Percentiles rank a stretch among this genome's conserved stretches.
These are phyloP conservation scores for Coleophoma eucalyptorum DNA, from an alignment of 2,329 filamentous ascomycete species.

Conservation along the genomic window DNA sequence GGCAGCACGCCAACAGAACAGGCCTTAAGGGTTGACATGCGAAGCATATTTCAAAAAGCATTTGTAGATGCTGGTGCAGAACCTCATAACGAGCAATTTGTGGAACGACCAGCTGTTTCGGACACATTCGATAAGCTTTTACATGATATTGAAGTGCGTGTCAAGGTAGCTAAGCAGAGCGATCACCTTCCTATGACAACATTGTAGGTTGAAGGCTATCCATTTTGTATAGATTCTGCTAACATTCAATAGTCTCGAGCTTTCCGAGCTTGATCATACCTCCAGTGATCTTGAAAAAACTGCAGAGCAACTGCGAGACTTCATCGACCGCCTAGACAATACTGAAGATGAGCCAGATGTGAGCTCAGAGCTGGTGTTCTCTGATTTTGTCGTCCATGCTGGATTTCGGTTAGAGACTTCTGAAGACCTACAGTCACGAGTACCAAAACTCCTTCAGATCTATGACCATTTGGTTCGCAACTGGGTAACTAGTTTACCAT, in stretches of 20 bases:
- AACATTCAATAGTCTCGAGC: conserved; percentile 13
- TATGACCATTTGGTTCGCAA: conserved; percentile 24
- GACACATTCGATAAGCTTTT: conserved; percentile 10
- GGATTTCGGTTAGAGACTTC: conserved; percentile 5
- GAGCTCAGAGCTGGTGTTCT: conserved; percentile 12
- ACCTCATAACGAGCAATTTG: neutral
- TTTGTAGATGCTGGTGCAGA: neutral
- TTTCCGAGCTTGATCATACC: conserved; percentile 12
- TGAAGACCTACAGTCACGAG: neutral
- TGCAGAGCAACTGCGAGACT: conserved; percentile 8
- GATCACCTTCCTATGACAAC: conserved; percentile 10
- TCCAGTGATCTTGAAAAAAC: conserved; percentile 21
- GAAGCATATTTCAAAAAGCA: neutral
- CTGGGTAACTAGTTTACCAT: conserved; percentile 25
- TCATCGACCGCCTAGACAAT: conserved; percentile 2
- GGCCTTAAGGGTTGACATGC: neutral
- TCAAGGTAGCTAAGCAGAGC: conserved; percentile 10
- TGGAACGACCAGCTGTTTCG: neutral
- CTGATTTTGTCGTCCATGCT: conserved; percentile 12
- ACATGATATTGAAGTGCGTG: conserved; percentile 1
- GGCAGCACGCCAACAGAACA: neutral
- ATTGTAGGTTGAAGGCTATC: conserved; percentile 9
- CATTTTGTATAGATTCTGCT: neutral
- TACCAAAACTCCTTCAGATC: conserved; percentile 16
- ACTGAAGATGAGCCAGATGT: neutral